Conservation (phyloP, 108 stramenopile genomes). For the Nitzschia palea region DNA sequence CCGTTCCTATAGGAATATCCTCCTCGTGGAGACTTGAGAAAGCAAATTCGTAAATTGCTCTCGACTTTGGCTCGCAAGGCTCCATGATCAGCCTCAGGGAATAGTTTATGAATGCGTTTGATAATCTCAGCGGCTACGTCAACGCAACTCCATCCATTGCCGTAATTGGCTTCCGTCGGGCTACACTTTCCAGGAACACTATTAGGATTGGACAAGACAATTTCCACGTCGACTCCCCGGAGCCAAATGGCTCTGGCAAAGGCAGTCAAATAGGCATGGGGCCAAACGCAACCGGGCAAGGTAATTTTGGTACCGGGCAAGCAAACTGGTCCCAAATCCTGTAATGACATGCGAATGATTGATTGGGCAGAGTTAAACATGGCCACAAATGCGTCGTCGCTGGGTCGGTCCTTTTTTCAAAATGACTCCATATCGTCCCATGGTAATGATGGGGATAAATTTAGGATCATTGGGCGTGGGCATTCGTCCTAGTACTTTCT, state of each 20-base stretch:
- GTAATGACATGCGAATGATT: conserved; percentile 38
- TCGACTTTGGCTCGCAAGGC: conserved; percentile 31
- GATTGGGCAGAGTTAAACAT: conserved; percentile 44
- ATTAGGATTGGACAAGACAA: conserved; percentile 44
- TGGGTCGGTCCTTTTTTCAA: conserved; percentile 29
- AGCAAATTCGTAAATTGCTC: conserved; percentile 47
- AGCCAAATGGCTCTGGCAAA: conserved; percentile 39
- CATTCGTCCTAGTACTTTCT: conserved; percentile 5
- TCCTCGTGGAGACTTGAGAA: conserved; percentile 32
- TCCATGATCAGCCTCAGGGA: conserved; percentile 32
- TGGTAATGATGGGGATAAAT: conserved; percentile 36
- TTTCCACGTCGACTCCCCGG: conserved; percentile 44
- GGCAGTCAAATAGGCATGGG: conserved; percentile 33
- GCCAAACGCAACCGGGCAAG: conserved; percentile 41
- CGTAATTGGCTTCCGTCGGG: conserved; percentile 53
- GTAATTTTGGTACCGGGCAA: conserved; percentile 37
- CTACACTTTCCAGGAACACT: conserved; percentile 39
- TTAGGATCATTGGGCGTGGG: conserved; percentile 1
- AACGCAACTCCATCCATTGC: conserved; percentile 63
- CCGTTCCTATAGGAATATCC: conserved; percentile 38
- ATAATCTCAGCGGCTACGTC: conserved; percentile 60
- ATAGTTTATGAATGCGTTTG: conserved; percentile 32
- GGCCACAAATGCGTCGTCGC: conserved; percentile 50
- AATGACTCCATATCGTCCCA: conserved; percentile 45
- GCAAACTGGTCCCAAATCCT: conserved; percentile 50